Percentiles rank a stretch among this genome's conserved stretches.
Evolutionary conservation across 331 rosid species (phyloP).

Genomic region (Malus hybrid): DNA sequence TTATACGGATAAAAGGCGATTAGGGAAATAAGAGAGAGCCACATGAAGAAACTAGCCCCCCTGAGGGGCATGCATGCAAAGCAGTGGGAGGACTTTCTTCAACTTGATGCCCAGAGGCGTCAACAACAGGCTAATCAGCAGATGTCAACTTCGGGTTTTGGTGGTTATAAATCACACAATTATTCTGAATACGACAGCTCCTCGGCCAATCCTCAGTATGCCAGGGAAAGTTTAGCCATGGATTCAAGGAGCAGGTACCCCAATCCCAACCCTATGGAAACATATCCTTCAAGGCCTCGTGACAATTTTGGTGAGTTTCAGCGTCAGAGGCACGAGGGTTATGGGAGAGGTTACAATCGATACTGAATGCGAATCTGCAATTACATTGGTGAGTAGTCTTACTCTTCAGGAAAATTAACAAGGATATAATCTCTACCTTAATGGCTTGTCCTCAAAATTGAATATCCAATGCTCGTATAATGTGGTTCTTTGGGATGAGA

Average conservation of each 20-base stretch:
- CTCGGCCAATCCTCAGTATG: constrained; percentile 46
- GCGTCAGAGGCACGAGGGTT: constrained; percentile 64
- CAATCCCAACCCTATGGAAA: constrained; percentile 39
- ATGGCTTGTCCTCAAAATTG: constrained; percentile 16
- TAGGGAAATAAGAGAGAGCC: constrained; percentile 73
- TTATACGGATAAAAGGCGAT: constrained; percentile 47
- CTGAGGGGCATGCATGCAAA: constrained; percentile 63
- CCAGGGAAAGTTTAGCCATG: constrained; percentile 47
- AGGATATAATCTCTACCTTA: constrained; percentile 14
- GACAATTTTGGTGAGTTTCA: constrained; percentile 76
- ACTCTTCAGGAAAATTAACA: constrained; percentile 25
- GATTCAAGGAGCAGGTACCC: constrained; percentile 71
- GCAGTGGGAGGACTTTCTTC: constrained; percentile 86
- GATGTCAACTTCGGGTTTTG: constrained; percentile 50
- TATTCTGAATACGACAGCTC: constrained; percentile 65
- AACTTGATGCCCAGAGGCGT: constrained; percentile 67
- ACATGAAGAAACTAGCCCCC: constrained; percentile 65
- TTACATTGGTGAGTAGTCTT: constrained; percentile 65
- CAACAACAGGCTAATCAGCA: constrained; percentile 72
- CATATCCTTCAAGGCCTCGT: constrained; percentile 64
- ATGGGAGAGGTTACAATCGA: constrained; percentile 66
- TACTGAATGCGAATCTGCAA: constrained; percentile 44
- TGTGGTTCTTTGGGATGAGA: constrained; percentile 7
- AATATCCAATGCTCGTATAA: constrained; percentile 10
- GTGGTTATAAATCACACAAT: constrained; percentile 61